A percentile compares a stretch with the other conserved stretches of the same genome.
These are phyloP conservation scores for Drosera capensis DNA, from an alignment of 148 eudicot species.

Conservation along the genomic window DNA sequence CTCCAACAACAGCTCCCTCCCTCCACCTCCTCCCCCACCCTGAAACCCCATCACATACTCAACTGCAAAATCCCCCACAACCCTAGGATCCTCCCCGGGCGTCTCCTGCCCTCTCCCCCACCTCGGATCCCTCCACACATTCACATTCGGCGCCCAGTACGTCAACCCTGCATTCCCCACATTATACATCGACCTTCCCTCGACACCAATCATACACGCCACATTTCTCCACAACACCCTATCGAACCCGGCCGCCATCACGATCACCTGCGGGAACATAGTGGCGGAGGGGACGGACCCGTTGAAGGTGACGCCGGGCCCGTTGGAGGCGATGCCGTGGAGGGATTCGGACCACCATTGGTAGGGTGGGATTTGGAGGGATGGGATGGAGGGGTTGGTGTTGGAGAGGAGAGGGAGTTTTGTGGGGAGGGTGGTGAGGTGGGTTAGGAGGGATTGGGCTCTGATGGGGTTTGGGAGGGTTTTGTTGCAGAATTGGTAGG, in stretches of 20 bases:
- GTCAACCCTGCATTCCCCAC: slow-evolving; percentile 82
- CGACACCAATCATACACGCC: slow-evolving; percentile 48
- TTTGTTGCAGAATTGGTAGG: slow-evolving; percentile 57
- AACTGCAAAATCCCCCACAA: slow-evolving; percentile 35
- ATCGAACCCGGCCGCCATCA: slow-evolving; percentile 55
- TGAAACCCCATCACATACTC: slow-evolving; percentile 82
- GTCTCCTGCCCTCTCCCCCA: slow-evolving; percentile 99
- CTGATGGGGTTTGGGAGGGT: slow-evolving; percentile 26
- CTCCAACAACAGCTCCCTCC: slow-evolving; percentile 20
- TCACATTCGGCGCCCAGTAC: slow-evolving; percentile 86
- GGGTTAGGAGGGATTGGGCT: slow-evolving; percentile 41
- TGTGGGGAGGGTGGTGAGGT: slow-evolving; percentile 50
- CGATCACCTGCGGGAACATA: slow-evolving; percentile 53
- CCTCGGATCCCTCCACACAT: slow-evolving; percentile 89
- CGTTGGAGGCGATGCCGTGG: slow-evolving; percentile 70
- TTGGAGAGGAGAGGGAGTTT: slow-evolving; percentile 50
- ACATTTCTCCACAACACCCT: slow-evolving; percentile 37
- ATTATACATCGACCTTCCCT: slow-evolving; percentile 81
- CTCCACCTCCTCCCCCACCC: slow-evolving; percentile 12
- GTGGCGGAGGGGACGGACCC: slow-evolving; percentile 54
- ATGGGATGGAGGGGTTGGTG: slow-evolving; percentile 44
- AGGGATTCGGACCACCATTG: slow-evolving; percentile 96
- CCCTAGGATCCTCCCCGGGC: slow-evolving; percentile 88
- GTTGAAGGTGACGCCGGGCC: slow-evolving; percentile 66
- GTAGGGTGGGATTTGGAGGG: slow-evolving; percentile 54